A percentile compares a stretch with the other conserved stretches of the same genome.
Evolutionary conservation across 208 protist genomes (phyloP).

Genomic region (Trypanosoma brucei): DNA sequence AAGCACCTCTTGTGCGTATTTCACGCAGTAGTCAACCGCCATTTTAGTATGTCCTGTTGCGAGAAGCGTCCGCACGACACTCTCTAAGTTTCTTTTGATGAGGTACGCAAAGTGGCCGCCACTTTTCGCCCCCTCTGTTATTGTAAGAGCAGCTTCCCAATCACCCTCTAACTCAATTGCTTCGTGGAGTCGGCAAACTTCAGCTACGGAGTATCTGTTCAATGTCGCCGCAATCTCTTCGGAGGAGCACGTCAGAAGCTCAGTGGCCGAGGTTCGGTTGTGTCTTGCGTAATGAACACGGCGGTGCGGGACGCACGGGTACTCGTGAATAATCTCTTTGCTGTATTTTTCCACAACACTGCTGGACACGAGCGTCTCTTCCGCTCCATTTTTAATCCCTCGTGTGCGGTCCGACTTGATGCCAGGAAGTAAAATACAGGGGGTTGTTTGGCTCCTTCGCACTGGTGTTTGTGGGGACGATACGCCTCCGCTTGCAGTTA

Average conservation of each 20-base stretch:
- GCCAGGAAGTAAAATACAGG: slow-evolving; percentile 14
- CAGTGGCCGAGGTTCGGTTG: slow-evolving; percentile 30
- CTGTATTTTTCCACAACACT: slow-evolving; percentile 31
- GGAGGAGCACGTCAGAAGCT: slow-evolving; percentile 29
- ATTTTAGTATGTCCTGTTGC: slow-evolving; percentile 24
- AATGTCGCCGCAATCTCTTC: slow-evolving; percentile 32
- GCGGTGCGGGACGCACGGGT: slow-evolving; percentile 56
- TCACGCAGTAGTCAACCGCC: slow-evolving; percentile 57
- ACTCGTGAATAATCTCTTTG: slow-evolving; percentile 23
- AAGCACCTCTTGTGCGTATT: slow-evolving; percentile 57
- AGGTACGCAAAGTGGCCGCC: slow-evolving; percentile 40
- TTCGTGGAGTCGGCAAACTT: slow-evolving; percentile 50
- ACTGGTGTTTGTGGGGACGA: no score
- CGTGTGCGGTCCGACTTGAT: neutral
- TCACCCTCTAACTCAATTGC: slow-evolving; percentile 48
- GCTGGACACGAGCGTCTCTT: slow-evolving; percentile 16
- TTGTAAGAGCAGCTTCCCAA: slow-evolving; percentile 55
- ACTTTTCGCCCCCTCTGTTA: slow-evolving; percentile 41
- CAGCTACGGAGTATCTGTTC: slow-evolving; percentile 29
- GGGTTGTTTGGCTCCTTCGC: slow-evolving; percentile 12
- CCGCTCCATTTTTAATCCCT: neutral
- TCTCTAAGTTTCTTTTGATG: slow-evolving; percentile 49
- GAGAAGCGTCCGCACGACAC: slow-evolving; percentile 47
- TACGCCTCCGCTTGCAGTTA: slow-evolving; percentile 14
- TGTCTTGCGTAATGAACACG: slow-evolving; percentile 42